Base-by-base conservation (phyloP, 2,329 filamentous ascomycete species). In the Talaromyces pinophilus region DNA sequence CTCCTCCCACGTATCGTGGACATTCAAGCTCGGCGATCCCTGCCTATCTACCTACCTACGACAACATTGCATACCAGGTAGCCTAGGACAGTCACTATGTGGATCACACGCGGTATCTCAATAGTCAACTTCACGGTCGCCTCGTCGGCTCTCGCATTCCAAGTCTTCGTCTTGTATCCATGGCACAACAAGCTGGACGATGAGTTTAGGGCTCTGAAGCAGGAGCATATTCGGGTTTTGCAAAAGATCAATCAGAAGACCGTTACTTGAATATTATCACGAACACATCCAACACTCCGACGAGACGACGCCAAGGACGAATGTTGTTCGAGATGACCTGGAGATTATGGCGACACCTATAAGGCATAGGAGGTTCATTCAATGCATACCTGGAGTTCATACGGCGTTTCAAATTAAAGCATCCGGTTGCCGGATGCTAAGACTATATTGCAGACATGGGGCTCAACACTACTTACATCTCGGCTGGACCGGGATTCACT, bases 91-190 rank as follows among this genome's bases (percentile, higher is more conserved):
- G 35, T 5, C 59, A 70, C 28, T 1, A 82, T 84, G 80, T 67
- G 82, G 25, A 77, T 85, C 66, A 82, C 83, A 0, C 82, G 83
- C 67, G 75, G 79, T 22, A 81, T 89, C 69, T 88, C 87, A 11
- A 70, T 88, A 68, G 88, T 86, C 68, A 89, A 91, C 79, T 90
- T 91, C 73, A 73, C 84, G 69, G 86, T 91, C 67, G 88, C 87
- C 63, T 84, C 83, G 35, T 89, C 87, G 3, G 88, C 88, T 0
- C 81, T 91, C 40, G 81, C 81, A 42, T 91, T 91, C 75, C 88
- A 90, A 77, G 86, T 90, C 60, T 88, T 87, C 70, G 88, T 91
- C 46, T 81, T 91, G 11, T 90, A 90, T 75, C 88, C 88, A 1
- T 90, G 88, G 88, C 88, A 90, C 76, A 84, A 89, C 71, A 81